These are phyloP conservation scores for Eucalyptus virginea DNA, from an alignment of 345 rosid genomes.

Conservation along the genomic window DNA sequence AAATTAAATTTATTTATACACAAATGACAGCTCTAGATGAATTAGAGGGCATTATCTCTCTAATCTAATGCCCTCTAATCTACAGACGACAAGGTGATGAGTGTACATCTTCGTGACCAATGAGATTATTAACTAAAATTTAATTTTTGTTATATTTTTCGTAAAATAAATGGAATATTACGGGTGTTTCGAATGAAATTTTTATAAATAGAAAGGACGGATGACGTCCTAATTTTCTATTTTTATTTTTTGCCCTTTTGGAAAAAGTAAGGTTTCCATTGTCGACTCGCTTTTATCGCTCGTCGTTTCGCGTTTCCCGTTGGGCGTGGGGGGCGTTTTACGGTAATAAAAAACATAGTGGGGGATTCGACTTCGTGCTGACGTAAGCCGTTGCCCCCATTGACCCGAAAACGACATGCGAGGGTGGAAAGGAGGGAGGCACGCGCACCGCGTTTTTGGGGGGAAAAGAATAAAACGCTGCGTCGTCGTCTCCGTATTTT, in stretches of 20 bases:
- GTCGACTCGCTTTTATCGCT: not conserved
- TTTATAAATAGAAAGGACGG: not conserved
- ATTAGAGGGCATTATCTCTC: not conserved
- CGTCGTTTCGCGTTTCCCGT: not conserved
- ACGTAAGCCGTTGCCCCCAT: not conserved
- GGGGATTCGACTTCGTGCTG: not conserved
- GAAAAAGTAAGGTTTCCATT: not conserved
- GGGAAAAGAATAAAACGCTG: not conserved
- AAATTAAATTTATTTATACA: too few species aligned
- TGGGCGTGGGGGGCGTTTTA: not conserved
- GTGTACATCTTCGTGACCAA: not conserved
- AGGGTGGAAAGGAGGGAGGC: not conserved
- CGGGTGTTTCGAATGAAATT: not conserved
- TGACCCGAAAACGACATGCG: not conserved
- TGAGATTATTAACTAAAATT: not conserved
- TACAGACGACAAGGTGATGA: not conserved
- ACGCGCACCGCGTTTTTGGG: not conserved
- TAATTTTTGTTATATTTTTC: not conserved
- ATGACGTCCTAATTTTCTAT: not conserved
- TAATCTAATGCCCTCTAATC: not conserved
- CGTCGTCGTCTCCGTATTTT: not conserved
- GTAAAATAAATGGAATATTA: not conserved
- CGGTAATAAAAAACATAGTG: not conserved
- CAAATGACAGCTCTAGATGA: not conserved
- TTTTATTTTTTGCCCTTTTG: not conserved